A percentile compares a stretch with the other conserved stretches of the same genome.
phyloP scores from a whole-genome alignment of 2,329 filamentous ascomycete species.

The Pestalotiopsis sp. region DNA sequence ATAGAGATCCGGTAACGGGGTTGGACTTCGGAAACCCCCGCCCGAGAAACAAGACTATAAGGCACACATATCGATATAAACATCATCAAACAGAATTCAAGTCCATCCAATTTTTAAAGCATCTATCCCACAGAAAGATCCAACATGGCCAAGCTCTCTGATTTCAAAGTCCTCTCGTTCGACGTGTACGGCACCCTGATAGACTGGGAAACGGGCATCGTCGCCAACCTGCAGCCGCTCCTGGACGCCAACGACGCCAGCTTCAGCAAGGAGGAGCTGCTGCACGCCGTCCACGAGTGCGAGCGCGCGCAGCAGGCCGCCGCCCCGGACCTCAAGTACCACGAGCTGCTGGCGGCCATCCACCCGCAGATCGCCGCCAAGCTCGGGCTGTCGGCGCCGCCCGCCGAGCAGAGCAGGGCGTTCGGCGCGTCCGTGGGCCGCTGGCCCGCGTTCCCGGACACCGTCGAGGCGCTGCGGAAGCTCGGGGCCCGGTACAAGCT shows the following conservation, averaged over 20 bases:
- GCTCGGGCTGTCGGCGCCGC: constrained; percentile 37
- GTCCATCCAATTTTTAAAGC: not conserved
- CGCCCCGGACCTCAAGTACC: constrained; percentile 61
- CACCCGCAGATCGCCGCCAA: constrained; percentile 48
- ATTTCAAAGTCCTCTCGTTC: constrained; percentile 57
- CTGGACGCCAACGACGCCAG: constrained; percentile 39
- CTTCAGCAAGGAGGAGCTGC: constrained; percentile 29
- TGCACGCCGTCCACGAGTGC: constrained; percentile 37
- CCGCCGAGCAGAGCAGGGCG: constrained; percentile 37
- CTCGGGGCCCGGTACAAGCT: constrained; percentile 58
- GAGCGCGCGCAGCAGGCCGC: constrained; percentile 51
- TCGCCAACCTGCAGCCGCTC: constrained; percentile 53
- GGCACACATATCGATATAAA: not conserved
- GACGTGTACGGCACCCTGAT: constrained; percentile 80
- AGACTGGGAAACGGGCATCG: constrained; percentile 74
- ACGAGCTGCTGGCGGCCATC: constrained; percentile 53
- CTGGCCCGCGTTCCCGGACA: constrained; percentile 64
- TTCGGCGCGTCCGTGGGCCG: constrained; percentile 53
- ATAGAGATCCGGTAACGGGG: not conserved
- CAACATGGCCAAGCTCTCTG: constrained; percentile 11
- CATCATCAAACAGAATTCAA: not conserved
- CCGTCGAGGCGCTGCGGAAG: constrained; percentile 51
- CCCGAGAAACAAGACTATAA: not conserved
- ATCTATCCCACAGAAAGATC: no score
- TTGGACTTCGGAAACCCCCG: not conserved